These are phyloP conservation scores for Schizosaccharomyces lindneri DNA, from an alignment of 805 yeast species.

Conservation along the genomic window DNA sequence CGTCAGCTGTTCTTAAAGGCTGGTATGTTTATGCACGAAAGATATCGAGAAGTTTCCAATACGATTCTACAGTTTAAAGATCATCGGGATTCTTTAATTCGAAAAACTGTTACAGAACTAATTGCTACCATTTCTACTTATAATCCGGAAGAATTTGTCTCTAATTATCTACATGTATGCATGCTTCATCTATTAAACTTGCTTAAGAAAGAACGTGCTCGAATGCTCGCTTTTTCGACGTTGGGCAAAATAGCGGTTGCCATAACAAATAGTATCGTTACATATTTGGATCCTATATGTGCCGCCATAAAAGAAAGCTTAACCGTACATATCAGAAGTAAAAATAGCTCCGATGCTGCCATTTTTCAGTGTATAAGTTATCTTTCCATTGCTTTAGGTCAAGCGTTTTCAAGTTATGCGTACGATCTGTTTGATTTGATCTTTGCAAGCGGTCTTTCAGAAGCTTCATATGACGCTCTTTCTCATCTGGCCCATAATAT, in stretches of 20 bases:
- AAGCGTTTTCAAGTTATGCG: constrained; percentile 71
- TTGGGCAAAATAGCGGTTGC: constrained; percentile 63
- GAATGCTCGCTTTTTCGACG: constrained; percentile 48
- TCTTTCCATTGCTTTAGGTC: constrained; percentile 71
- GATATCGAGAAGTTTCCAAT: constrained; percentile 55
- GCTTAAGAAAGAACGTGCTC: constrained; percentile 50
- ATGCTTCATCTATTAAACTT: constrained; percentile 55
- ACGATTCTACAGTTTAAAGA: constrained; percentile 49
- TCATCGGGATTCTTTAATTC: constrained; percentile 45
- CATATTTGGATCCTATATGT: constrained; percentile 68
- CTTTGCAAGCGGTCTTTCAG: constrained; percentile 62
- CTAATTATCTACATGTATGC: constrained; percentile 56
- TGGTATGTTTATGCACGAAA: constrained; percentile 45
- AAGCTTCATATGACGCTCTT: constrained; percentile 54
- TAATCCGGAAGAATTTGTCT: constrained; percentile 49
- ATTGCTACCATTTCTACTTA: constrained; percentile 65
- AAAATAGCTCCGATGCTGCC: constrained; percentile 61
- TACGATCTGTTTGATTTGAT: constrained; percentile 62
- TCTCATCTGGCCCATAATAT: constrained; percentile 41
- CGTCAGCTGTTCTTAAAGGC: constrained; percentile 51
- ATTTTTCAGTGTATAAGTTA: constrained; percentile 73
- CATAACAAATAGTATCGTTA: constrained; percentile 62
- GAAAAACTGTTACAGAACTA: constrained; percentile 64
- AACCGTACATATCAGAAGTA: constrained; percentile 27
- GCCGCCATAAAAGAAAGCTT: constrained; percentile 65